These are phyloP conservation scores for Sphaerulina musiva DNA, from an alignment of 2,329 filamentous ascomycete species.

Conservation along the genomic window DNA sequence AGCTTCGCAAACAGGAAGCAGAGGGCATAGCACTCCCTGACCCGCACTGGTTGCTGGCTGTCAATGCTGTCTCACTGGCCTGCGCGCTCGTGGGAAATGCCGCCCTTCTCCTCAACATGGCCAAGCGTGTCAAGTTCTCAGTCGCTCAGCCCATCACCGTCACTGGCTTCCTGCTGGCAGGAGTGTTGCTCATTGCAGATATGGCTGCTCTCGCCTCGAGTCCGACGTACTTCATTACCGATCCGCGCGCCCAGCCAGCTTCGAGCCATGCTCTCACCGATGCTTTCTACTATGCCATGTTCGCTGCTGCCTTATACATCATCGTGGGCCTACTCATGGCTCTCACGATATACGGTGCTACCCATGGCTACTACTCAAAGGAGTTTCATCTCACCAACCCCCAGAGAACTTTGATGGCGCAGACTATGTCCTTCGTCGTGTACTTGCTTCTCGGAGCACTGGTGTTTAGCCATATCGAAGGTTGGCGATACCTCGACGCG, in stretches of 20 bases:
- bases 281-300: slow-evolving; percentile 55
- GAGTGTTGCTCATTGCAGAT: slow-evolving; percentile 49
- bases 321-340: slow-evolving; percentile 50
- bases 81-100: slow-evolving; percentile 51
- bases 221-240: slow-evolving; percentile 38
- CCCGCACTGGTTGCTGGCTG: slow-evolving; percentile 46
- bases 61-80: slow-evolving; percentile 52
- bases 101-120: slow-evolving; percentile 54
- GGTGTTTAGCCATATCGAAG: slow-evolving; percentile 45
- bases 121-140: slow-evolving; percentile 48
- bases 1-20: slow-evolving; percentile 27
- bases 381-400: slow-evolving; percentile 51
- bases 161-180: slow-evolving; percentile 52
- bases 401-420: slow-evolving; percentile 50
- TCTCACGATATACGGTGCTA: slow-evolving; percentile 51
- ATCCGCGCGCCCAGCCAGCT: slow-evolving; percentile 28
- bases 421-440: slow-evolving; percentile 46
- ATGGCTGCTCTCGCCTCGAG: slow-evolving; percentile 43
- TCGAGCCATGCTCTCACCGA: slow-evolving; percentile 45
- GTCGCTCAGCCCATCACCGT: slow-evolving; percentile 56
- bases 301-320: slow-evolving; percentile 52
- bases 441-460: slow-evolving; percentile 46
- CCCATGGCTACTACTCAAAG: slow-evolving; percentile 48
- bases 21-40: slow-evolving; percentile 45
- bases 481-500: slow-evolving; percentile 49